These are phyloP conservation scores for Capsella rubella DNA, from an alignment of 441 rosid species.

Conservation along the genomic window DNA sequence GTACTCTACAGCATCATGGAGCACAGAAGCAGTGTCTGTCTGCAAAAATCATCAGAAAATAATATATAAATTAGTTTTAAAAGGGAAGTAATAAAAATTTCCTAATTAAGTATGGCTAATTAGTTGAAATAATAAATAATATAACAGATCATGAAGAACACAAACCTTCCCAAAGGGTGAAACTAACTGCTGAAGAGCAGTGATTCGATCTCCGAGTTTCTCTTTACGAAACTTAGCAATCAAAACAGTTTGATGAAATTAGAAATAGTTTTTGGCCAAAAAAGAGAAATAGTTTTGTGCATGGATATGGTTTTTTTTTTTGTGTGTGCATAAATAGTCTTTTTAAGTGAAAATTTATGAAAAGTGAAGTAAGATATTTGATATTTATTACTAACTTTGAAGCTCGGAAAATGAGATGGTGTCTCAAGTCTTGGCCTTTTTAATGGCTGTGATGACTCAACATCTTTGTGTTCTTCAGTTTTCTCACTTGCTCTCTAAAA, in stretches of 20 bases:
- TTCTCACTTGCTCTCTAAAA: conserved; percentile 45
- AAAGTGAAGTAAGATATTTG: not conserved
- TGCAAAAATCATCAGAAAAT: conserved; percentile 41
- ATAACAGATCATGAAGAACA: conserved; percentile 25
- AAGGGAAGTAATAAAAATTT: not conserved
- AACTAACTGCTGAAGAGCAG: conserved; percentile 79
- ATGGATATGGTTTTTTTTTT: not conserved
- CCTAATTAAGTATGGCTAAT: not conserved
- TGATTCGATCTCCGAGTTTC: conserved; percentile 80
- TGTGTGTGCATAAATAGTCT: conserved; percentile 18
- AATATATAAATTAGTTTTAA: not conserved
- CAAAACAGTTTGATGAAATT: conserved; percentile 1
- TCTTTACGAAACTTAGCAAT: conserved; percentile 66
- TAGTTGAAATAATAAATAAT: conserved; percentile 24
- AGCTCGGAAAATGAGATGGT: conserved; percentile 82
- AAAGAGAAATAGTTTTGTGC: conserved; percentile 16
- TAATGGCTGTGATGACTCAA: conserved; percentile 48
- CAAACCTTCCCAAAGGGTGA: conserved; percentile 84
- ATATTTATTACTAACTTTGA: conserved; percentile 59
- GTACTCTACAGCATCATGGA: conserved; percentile 68
- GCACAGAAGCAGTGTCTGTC: conserved; percentile 85
- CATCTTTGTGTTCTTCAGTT: conserved; percentile 45
- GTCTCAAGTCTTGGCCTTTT: conserved; percentile 79
- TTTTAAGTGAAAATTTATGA: not conserved
- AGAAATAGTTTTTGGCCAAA: too few species aligned